phyloP scores from a whole-genome alignment of 2,329 filamentous ascomycete species.

The Aphanocladium album region DNA sequence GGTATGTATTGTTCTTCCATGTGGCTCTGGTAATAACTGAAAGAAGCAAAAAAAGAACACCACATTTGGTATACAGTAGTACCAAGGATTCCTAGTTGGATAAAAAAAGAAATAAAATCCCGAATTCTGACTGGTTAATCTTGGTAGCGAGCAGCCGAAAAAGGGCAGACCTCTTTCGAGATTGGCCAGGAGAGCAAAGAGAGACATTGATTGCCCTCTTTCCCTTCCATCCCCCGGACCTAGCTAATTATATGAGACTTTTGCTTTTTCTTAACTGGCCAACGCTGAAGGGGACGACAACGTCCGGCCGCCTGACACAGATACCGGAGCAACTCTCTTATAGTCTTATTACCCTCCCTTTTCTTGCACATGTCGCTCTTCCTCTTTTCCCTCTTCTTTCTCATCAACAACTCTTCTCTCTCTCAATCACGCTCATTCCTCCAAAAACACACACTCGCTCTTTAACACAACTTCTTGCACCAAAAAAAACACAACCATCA shows the following conservation, averaged over 20 bases:
- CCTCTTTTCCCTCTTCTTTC: background rate
- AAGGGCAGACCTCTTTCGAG: background rate
- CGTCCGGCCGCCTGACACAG: background rate
- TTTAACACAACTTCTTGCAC: background rate
- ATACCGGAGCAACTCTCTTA: background rate
- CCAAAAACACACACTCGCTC: background rate
- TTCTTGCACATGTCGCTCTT: background rate
- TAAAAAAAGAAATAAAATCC: background rate
- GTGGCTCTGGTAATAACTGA: background rate
- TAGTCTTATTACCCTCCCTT: background rate
- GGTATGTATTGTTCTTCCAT: too few relatives aligned
- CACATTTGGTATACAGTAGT: too few relatives aligned
- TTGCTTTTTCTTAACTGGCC: background rate
- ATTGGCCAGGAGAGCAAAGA: background rate
- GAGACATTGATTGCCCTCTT: background rate
- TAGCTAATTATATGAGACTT: background rate
- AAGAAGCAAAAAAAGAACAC: background rate
- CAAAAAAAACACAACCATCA: constrained; percentile 18
- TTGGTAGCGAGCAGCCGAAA: background rate
- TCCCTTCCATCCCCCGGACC: background rate
- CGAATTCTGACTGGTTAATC: background rate
- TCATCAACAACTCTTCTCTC: background rate
- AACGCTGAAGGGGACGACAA: background rate
- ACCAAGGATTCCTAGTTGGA: background rate
- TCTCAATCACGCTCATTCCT: background rate